Percentiles rank a stretch among this genome's conserved stretches.
Conservation (phyloP, 352 stramenopile genomes). For the Phytophthora palmivora region DNA sequence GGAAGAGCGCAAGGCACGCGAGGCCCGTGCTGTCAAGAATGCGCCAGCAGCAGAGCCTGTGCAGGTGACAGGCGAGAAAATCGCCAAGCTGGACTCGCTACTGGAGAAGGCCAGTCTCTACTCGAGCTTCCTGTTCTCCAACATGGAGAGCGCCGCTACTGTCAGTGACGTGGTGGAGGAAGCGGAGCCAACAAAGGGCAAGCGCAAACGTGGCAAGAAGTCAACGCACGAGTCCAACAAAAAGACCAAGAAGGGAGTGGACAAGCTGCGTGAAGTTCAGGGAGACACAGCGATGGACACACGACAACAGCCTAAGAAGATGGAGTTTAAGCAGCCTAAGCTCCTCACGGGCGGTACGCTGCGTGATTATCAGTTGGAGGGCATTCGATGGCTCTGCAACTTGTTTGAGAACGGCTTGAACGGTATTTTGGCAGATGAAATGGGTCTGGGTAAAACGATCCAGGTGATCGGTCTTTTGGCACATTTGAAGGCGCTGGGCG, state of each 20-base stretch:
- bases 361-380: constrained; percentile 97
- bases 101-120: constrained; percentile 90
- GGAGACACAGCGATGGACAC: constrained; percentile 55
- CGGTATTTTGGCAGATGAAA: constrained; percentile 91
- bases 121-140: constrained; percentile 88
- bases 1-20: constrained; percentile 37
- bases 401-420: too few relatives aligned
- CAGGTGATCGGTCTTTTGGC: constrained; percentile 94
- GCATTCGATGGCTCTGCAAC: constrained; percentile 97
- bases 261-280: constrained; percentile 78
- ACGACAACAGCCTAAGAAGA: constrained; percentile 40
- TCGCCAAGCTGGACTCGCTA: constrained; percentile 86
- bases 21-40: constrained; percentile 23
- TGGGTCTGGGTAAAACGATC: constrained; percentile 93
- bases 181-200: constrained; percentile 35
- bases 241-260: constrained; percentile 57
- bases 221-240: constrained; percentile 17
- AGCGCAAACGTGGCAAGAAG: constrained; percentile 57
- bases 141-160: constrained; percentile 77
- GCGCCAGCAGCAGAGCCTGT: constrained; percentile 19
- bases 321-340: constrained; percentile 73
- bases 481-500: constrained; percentile 91
- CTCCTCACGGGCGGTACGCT: constrained; percentile 82
- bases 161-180: constrained; percentile 32
- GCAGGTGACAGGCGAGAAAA: constrained; percentile 64